A percentile compares a stretch with the other conserved stretches of the same genome.
phyloP scores from a whole-genome alignment of 2,329 filamentous ascomycete species.

The Colletotrichum sp. region DNA sequence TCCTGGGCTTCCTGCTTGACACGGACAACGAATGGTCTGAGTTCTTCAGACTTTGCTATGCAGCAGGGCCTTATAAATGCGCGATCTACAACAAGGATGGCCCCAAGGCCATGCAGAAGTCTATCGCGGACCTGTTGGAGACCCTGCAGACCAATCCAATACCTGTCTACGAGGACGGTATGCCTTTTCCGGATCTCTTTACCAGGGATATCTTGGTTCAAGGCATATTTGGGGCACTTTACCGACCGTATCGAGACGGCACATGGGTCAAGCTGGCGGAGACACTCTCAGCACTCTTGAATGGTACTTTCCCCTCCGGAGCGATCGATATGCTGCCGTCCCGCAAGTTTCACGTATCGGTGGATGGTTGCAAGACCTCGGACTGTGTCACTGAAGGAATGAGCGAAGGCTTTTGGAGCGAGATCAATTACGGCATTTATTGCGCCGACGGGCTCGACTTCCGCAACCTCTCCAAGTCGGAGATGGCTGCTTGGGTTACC shows the following conservation, averaged over 20 bases:
- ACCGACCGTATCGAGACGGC: not conserved
- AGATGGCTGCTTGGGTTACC: conserved; percentile 33
- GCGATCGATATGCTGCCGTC: not conserved
- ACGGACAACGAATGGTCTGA: not conserved
- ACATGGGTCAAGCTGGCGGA: not conserved
- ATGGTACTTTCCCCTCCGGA: not conserved
- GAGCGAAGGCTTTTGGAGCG: not conserved
- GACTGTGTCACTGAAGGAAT: not conserved
- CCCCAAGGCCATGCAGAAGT: not conserved
- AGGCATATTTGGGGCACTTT: not conserved
- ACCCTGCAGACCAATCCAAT: not conserved
- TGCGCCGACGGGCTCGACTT: conserved; percentile 39
- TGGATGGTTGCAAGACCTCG: not conserved
- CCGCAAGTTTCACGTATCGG: not conserved
- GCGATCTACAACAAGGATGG: not conserved
- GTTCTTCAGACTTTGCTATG: not conserved
- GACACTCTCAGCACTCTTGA: not conserved
- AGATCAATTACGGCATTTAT: conserved; percentile 26
- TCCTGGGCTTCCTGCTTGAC: not conserved
- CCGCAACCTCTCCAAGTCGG: conserved; percentile 22
- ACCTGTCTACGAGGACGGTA: not conserved
- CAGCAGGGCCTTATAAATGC: not conserved
- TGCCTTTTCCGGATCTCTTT: not conserved
- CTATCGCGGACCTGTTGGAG: not conserved
- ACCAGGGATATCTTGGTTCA: not conserved